Evolutionary conservation across 2,329 filamentous ascomycete genomes (phyloP).

Genomic region (Aspergillus sp.): DNA sequence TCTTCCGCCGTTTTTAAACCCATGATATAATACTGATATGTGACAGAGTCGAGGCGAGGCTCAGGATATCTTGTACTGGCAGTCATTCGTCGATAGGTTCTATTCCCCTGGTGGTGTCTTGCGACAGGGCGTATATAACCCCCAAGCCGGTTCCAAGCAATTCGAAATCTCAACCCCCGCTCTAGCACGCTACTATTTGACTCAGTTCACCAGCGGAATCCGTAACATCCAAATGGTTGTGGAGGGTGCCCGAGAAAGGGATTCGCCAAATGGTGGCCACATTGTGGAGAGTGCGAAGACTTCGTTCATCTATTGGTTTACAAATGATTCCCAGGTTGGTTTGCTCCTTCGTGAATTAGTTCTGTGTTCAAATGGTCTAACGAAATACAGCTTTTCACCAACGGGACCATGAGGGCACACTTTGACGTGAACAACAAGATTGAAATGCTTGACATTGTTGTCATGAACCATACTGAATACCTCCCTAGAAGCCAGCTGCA

Average conservation of each 20-base stretch:
- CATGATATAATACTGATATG: conserved; percentile 7
- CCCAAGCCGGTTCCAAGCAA: conserved; percentile 63
- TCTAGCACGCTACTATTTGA: conserved; percentile 82
- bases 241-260: conserved; percentile 59
- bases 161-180: conserved; percentile 82
- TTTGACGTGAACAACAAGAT: conserved; percentile 78
- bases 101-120: conserved; percentile 76
- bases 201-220: conserved; percentile 82
- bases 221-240: conserved; percentile 80
- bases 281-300: conserved; percentile 72
- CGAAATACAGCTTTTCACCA: conserved; percentile 61
- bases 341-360: neutral
- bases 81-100: conserved; percentile 71
- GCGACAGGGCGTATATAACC: conserved; percentile 60
- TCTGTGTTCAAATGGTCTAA: conserved; percentile 1
- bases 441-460: conserved; percentile 78
- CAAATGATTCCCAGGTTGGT: conserved; percentile 74
- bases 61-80: conserved; percentile 73
- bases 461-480: conserved; percentile 74
- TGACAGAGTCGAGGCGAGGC: conserved; percentile 53
- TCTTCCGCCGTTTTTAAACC: neutral
- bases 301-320: conserved; percentile 85
- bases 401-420: conserved; percentile 70
- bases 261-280: conserved; percentile 59
- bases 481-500: conserved; percentile 62